Conservation (phyloP, 345 rosid species). For the rapeseed (Brassica napus) region DNA sequence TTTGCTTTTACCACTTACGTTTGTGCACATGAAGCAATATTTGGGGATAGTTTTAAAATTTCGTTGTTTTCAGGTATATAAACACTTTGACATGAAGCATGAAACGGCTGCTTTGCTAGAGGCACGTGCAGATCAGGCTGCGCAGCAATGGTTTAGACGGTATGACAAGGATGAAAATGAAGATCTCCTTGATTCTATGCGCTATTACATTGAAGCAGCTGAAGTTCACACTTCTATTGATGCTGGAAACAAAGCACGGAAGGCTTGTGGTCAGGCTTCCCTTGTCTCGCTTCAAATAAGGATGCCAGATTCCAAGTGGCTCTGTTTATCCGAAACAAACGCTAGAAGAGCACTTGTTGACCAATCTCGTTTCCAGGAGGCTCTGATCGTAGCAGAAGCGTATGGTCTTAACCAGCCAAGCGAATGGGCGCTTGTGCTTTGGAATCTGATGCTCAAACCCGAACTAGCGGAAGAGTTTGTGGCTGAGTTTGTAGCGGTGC, state of each 20-base stretch:
- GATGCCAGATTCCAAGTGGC: slow-evolving; percentile 95
- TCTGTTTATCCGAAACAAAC: slow-evolving; percentile 78
- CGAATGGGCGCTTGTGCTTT: slow-evolving; percentile 93
- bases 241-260: slow-evolving; percentile 89
- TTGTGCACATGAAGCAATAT: slow-evolving; percentile 3
- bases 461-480: slow-evolving; percentile 87
- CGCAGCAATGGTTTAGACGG: slow-evolving; percentile 70
- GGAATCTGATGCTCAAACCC: slow-evolving; percentile 95
- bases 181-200: slow-evolving; percentile 93
- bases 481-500: slow-evolving; percentile 91
- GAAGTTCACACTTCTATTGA: slow-evolving; percentile 90
- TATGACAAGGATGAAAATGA: slow-evolving; percentile 88
- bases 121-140: slow-evolving; percentile 75
- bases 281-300: slow-evolving; percentile 96
- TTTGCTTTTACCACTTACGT: slow-evolving; percentile 9
- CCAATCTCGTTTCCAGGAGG: slow-evolving; percentile 93
- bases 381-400: slow-evolving; percentile 95
- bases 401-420: slow-evolving; percentile 91
- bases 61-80: slow-evolving; percentile 68
- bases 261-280: slow-evolving; percentile 88
- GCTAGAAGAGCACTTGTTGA: slow-evolving; percentile 85
- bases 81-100: slow-evolving; percentile 95
- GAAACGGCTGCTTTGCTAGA: slow-evolving; percentile 91
- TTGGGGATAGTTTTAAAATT: background rate
- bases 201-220: slow-evolving; percentile 91